A percentile compares a stretch with the other conserved stretches of the same genome.
Evolutionary conservation across 148 eudicot species (phyloP).

Genomic region (Vaccinium myrtillus): DNA sequence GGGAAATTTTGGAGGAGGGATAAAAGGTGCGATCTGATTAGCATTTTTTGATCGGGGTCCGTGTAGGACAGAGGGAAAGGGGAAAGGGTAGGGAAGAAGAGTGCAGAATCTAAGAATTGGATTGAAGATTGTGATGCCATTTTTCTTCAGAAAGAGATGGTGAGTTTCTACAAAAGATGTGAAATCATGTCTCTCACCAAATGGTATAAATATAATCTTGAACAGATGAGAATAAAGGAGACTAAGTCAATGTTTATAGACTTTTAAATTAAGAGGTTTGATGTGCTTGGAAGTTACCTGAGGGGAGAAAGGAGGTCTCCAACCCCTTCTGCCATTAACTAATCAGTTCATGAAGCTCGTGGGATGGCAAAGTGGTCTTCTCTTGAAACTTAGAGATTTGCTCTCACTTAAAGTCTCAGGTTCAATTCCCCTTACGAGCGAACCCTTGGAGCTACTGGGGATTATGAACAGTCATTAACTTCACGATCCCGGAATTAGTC

Average conservation of each 20-base stretch:
- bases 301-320: background rate
- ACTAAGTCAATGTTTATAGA: constrained; percentile 15
- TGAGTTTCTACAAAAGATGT: background rate
- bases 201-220: background rate
- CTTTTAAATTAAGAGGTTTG: background rate
- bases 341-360: too few relatives aligned
- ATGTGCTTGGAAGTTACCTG: background rate
- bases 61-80: constrained; percentile 35
- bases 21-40: constrained; percentile 45
- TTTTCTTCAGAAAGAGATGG: background rate
- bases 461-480: too few relatives aligned
- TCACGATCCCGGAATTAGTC: too few relatives aligned
- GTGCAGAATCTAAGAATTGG: constrained; percentile 35
- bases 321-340: background rate
- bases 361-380: too few relatives aligned
- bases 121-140: constrained; percentile 36
- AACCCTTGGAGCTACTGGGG: too few relatives aligned
- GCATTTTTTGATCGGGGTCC: constrained; percentile 47
- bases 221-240: background rate
- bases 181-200: background rate
- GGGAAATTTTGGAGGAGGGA: constrained; percentile 36
- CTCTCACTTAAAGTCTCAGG: too few relatives aligned
- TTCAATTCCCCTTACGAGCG: too few relatives aligned
- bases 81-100: constrained; percentile 23
- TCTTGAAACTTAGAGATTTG: too few relatives aligned